Base-by-base conservation (phyloP, 2,329 filamentous ascomycete genomes). In the Emericellopsis atlantica region DNA sequence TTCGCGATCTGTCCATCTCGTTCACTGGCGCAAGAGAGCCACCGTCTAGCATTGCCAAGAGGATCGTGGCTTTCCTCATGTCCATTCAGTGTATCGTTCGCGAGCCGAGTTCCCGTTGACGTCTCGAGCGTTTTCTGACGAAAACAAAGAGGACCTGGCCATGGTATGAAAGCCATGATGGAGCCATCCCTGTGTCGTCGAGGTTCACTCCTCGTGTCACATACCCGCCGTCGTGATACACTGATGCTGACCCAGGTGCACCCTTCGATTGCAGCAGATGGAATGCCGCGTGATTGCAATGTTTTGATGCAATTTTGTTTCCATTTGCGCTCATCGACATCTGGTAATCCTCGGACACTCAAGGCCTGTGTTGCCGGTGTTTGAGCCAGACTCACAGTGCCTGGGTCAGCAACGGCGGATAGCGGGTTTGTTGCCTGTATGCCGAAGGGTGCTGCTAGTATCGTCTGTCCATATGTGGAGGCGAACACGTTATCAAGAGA, bases 401-500 rank as follows among this genome's bases (percentile, higher is more conserved):
- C 49, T 9, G 44, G 44, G 14, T 53, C 51, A n/a, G 43, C 47
- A 9, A 41, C 16, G 8, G 41, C 29, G 18, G 40, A 16, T 14
- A 42, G 26, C 35, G 57, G 53, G 22, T 54, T 54, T 9, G 51
- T 54, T 23, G 57, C 52, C 40, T 61, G 45, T 37, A 64, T 51
- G 21, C 74, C 74, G 39, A 76, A 65, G 0, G 74, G 74, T 2
- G 74, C 74, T 6, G 70, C 67, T 16, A 78, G 54, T 16, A 78
- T 63, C 2, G 65, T 61, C 14, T 64, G 57, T 15, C 66, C 64
- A 5, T 65, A 47, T 33, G 59, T 62, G 12, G 61, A 53, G 12
- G 59, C 57, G 26, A 65, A 45, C 6, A 55, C 54, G 44, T 74
- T 67, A 14, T 69, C 65, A 16, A 70, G 57, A 2, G 62, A 63